Base-by-base conservation (phyloP, 176 grass and related monocot genomes). In the Musa beccarii region DNA sequence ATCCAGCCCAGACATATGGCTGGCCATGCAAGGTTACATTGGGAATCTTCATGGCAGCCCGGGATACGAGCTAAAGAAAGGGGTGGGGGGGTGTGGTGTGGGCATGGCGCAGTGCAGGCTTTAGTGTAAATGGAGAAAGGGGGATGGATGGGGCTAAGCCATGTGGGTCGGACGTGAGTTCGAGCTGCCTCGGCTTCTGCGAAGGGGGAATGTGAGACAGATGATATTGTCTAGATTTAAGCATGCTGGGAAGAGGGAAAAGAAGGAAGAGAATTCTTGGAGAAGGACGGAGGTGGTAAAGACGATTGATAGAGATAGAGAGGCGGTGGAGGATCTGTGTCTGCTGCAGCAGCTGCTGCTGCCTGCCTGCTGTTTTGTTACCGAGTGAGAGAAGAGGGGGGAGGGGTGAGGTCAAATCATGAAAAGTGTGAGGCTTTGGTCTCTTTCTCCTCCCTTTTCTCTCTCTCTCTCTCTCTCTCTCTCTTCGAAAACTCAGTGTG, bases 381-480 rank as follows among this genome's bases (percentile, higher is more conserved):
- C 71, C 63, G 83, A 85, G 88, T 78, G 25, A 29, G 80, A 68
- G 84, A 79, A 29, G 69, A 5, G 76, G 63, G n/a, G 62, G 66
- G 85, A 83, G 80, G 80, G 88, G 89, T 86, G 89, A 88, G 89
- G 89, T 92, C 89, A 92, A 92, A 88, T 92, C 89, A 88, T 13
- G 66, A 83, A 88, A 92, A 81, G 83, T 81, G 10, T 75, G 79
- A 85, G 78, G 80, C 68, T 75, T 81, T 81, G 70, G 21, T 78
- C 82, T 90, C 68, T 81, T 73, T 76, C 81, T 82, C 78, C 72
- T 25, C 23, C 10, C 49, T 50, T 23, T 52, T 57, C 19, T 70
- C 64, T 77, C 61, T 80, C 59, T 78, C 82, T 90, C 68, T 81
- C 25, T 25, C 25, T 55, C 11, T 14, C 57, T 13, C 51, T 54